A percentile compares a stretch with the other conserved stretches of the same genome.
Evolutionary conservation across 2,329 filamentous ascomycete genomes (phyloP).

Genomic region (Penicillium sp.): DNA sequence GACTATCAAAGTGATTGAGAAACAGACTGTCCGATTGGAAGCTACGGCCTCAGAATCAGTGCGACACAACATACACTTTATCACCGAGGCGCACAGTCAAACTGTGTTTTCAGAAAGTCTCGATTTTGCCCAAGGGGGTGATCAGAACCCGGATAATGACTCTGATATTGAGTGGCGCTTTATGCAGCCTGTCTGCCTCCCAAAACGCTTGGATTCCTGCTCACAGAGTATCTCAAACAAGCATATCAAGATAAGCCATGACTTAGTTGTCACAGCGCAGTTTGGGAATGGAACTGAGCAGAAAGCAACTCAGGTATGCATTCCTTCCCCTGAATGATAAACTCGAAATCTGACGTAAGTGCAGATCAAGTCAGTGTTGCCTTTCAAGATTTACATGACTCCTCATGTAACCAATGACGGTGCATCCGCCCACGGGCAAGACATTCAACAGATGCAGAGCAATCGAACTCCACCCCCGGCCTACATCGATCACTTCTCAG

Average conservation of each 20-base stretch:
- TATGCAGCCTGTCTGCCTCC: neutral
- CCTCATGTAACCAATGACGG: neutral
- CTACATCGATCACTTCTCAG: slow-evolving; percentile 1
- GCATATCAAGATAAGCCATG: slow-evolving; percentile 4
- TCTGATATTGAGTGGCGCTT: slow-evolving; percentile 8
- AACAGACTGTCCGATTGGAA: slow-evolving; percentile 15
- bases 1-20: slow-evolving; percentile 15
- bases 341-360: neutral
- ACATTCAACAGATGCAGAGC: neutral
- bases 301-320: neutral
- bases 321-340: accelerated
- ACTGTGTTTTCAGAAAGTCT: slow-evolving; percentile 5
- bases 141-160: neutral
- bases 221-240: slow-evolving; percentile 5
- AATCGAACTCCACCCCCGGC: neutral
- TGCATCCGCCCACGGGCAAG: neutral
- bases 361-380: neutral
- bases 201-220: neutral
- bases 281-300: neutral
- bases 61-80: slow-evolving; percentile 10
- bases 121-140: neutral
- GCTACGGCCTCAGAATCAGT: slow-evolving; percentile 20
- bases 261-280: slow-evolving; percentile 1
- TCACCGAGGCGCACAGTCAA: slow-evolving; percentile 11
- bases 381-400: slow-evolving; percentile 7